These are phyloP conservation scores for Simplicillium sp. DNA, from an alignment of 2,329 filamentous ascomycete genomes.

Conservation along the genomic window DNA sequence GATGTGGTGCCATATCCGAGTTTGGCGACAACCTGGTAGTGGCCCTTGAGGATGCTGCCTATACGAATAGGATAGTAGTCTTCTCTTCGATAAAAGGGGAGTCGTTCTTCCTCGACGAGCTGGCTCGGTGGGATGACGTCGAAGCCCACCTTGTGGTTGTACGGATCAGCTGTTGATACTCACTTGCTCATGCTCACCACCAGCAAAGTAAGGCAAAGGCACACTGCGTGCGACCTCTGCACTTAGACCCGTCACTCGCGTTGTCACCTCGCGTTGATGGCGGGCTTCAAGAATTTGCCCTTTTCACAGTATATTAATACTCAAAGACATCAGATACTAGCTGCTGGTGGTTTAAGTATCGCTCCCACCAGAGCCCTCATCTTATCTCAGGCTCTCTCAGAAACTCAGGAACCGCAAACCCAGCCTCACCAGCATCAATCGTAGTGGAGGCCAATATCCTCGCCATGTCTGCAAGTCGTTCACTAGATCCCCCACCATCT, in stretches of 20 bases:
- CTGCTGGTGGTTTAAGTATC: no score
- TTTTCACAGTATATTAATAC: no score
- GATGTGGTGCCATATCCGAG: not conserved
- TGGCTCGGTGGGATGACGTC: not conserved
- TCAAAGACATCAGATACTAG: no score
- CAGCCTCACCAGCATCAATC: constrained; percentile 23
- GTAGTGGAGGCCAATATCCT: constrained; percentile 16
- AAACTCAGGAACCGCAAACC: constrained; percentile 28
- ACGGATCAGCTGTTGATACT: no score
- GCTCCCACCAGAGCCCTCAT: no score
- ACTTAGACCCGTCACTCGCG: no score
- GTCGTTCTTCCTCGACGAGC: constrained; percentile 2
- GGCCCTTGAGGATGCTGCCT: not conserved
- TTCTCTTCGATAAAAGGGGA: not conserved
- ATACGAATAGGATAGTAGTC: not conserved
- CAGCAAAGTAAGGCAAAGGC: no score
- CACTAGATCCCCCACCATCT: constrained; percentile 3
- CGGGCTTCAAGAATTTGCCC: no score
- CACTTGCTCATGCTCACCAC: no score
- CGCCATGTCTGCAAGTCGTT: constrained; percentile 17
- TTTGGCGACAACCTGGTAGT: not conserved
- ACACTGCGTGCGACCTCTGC: no score
- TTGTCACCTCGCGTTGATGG: no score
- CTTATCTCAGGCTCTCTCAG: constrained; percentile 31
- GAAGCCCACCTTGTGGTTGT: not conserved